Conservation (phyloP, 371 early-diverging fungal genomes). For the Basidiobolus heterosporus region DNA sequence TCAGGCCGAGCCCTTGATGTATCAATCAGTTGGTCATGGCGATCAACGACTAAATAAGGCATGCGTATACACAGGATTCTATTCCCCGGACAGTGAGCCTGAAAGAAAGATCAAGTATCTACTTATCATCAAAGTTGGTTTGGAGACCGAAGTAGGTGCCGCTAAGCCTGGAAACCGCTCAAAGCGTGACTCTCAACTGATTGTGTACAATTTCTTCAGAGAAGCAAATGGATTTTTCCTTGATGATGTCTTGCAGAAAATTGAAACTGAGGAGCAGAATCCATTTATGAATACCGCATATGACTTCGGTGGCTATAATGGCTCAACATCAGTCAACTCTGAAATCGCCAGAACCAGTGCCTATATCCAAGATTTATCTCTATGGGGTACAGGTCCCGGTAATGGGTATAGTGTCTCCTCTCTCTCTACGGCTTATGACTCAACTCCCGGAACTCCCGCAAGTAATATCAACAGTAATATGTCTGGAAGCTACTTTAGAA, state of each 20-base stretch:
- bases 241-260: conserved; percentile 25
- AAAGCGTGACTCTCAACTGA: conserved; percentile 97
- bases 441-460: no score
- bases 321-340: no score
- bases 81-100: conserved; percentile 58
- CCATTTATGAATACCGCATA: conserved; percentile 73
- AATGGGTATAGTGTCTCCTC: no score
- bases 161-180: conserved; percentile 89
- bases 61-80: conserved; percentile 92
- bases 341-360: no score
- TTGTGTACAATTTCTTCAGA: conserved; percentile 95
- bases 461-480: no score
- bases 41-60: conserved; percentile 83
- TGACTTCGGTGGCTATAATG: conserved; percentile 19
- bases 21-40: conserved; percentile 82
- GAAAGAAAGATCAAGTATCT: conserved; percentile 74
- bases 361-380: no score
- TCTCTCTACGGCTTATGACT: no score
- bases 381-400: no score
- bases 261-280: no score
- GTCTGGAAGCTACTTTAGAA: no score
- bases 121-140: conserved; percentile 85
- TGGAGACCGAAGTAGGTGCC: conserved; percentile 45
- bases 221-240: conserved; percentile 64
- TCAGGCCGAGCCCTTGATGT: conserved; percentile 78